phyloP scores from a whole-genome alignment of 2,329 filamentous ascomycete genomes.

The Colletotrichum sp. region DNA sequence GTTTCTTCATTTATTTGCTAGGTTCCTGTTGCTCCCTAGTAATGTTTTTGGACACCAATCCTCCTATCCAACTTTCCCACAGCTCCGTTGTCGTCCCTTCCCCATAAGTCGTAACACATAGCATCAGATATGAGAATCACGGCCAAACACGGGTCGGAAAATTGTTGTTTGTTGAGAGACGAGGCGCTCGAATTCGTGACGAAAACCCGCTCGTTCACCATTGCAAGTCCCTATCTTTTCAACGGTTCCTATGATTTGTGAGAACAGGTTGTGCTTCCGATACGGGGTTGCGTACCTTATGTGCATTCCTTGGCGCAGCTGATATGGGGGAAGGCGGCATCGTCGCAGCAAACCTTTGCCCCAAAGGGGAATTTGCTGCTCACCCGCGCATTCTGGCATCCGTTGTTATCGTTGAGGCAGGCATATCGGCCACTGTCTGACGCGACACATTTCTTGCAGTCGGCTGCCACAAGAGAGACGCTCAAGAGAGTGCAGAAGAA shows the following conservation, averaged over 20 bases:
- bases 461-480: not conserved
- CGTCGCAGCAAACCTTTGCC: not conserved
- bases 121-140: not conserved
- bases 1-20: not conserved
- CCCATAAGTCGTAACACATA: not conserved
- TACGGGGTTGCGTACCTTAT: not conserved
- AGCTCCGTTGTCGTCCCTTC: not conserved
- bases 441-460: not conserved
- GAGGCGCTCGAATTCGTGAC: not conserved
- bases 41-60: not conserved
- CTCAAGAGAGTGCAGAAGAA: not conserved
- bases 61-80: fast-evolving
- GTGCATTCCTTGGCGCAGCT: not conserved
- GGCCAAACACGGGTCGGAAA: not conserved
- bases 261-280: not conserved
- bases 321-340: not conserved
- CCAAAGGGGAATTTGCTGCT: not conserved
- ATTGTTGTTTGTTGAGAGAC: not conserved
- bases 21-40: not conserved
- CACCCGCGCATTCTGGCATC: not conserved
- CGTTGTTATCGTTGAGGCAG: not conserved
- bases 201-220: not conserved
- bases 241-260: not conserved
- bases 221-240: not conserved
- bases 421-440: not conserved